phyloP scores from a whole-genome alignment of 2,329 filamentous ascomycete genomes.

The Penicillium paneum region DNA sequence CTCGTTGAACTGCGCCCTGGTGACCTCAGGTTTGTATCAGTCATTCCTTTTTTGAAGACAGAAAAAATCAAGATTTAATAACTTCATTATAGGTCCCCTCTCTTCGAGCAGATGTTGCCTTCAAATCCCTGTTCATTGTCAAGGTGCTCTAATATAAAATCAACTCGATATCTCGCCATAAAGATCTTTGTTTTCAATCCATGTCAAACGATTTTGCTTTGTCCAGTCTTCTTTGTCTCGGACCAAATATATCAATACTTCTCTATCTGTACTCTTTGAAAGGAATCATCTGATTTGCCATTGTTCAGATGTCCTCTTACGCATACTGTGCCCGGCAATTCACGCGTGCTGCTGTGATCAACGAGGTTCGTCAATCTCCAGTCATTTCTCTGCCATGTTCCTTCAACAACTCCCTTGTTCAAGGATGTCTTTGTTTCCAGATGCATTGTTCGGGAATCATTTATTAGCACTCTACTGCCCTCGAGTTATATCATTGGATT shows the following conservation, averaged over 20 bases:
- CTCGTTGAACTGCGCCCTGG: neutral
- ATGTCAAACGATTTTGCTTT: neutral
- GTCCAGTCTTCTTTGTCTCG: neutral
- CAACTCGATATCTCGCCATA: neutral
- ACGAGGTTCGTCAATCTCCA: neutral
- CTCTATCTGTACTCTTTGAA: neutral
- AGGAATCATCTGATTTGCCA: slow-evolving; percentile 28
- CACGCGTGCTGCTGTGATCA: neutral
- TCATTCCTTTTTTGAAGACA: neutral
- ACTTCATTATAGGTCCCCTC: neutral
- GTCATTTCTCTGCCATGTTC: neutral
- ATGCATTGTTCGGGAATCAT: neutral
- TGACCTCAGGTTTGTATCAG: neutral
- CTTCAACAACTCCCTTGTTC: neutral
- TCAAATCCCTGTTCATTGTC: neutral
- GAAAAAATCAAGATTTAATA: neutral
- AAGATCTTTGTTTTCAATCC: neutral
- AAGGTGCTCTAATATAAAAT: neutral
- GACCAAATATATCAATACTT: neutral
- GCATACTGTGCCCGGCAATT: neutral
- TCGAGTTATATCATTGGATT: neutral
- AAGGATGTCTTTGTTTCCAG: neutral
- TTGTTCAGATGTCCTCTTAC: neutral
- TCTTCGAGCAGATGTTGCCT: neutral
- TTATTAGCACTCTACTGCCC: neutral